Evolutionary conservation across 352 stramenopile genomes (phyloP), one percentile per base, ranked within the genome.

Genomic region (Pythium chondricola): DNA sequence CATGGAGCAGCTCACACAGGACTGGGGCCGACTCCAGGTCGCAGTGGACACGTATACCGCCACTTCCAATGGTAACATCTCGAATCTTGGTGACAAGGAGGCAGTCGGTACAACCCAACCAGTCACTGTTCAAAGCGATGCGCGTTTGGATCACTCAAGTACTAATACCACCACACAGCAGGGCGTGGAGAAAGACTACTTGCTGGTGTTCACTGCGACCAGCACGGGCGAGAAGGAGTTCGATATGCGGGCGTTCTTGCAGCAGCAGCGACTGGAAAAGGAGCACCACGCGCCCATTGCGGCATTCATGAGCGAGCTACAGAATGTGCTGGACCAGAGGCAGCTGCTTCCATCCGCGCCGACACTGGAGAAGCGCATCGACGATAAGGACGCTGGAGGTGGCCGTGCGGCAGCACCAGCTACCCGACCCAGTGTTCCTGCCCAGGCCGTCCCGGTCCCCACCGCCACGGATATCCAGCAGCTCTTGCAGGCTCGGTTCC

Each of bases 121-220:
- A 13, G 7, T 44, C 20, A 17, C n/a, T n/a, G 10, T 29, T 29
- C 38, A 21, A 35, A 16, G 14, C 41, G 25, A 8, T n/a, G 30
- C 11, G 18, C 7, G 9, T 36, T 9, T 26, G 9, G 11, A 10
- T 33, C 14, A 17, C 26, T 3, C 7, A 30, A 44, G 9, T 14
- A 44, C 13, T 21, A 14, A 10, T 7, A 26, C 25, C 7, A 1
- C 24, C 2, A 47, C n/a, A 13, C 38, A 55, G 21, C 32, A 50
- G 6, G 43, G 54, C 26, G 18, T 48, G 3, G 56, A 63, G 33
- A 35, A 43, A 7, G 49, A 63, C 14, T 63, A 33, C 40, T 72
- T 76, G 40, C 41, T 83, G 40, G 64, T 88, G 14, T 88, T 86
- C 47, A 86, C 71, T 17, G 77, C 71, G n/a, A 88, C 77, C 18